phyloP scores from a whole-genome alignment of 306 rosid genomes.

The Trifolium fragiferum region DNA sequence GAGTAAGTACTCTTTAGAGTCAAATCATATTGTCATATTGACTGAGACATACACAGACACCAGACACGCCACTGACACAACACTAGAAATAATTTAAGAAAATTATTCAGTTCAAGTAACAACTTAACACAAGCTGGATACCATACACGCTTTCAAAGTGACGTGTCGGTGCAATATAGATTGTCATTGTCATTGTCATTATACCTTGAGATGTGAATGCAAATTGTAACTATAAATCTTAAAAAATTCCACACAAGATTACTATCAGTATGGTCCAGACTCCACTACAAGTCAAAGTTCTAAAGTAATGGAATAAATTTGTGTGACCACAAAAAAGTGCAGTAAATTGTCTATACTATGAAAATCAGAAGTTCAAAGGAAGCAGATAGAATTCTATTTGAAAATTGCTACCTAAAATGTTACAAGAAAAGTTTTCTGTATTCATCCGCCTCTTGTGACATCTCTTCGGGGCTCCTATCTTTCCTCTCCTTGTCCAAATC shows the following conservation, averaged over 20 bases:
- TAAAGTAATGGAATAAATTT: neutral
- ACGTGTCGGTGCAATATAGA: neutral
- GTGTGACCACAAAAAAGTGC: slow-evolving; percentile 15
- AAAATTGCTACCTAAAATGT: neutral
- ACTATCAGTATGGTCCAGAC: slow-evolving; percentile 19
- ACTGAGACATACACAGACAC: no score
- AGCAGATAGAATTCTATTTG: slow-evolving; percentile 30
- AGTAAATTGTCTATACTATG: slow-evolving; percentile 25
- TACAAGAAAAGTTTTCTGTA: slow-evolving; percentile 75
- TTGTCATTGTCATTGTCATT: neutral
- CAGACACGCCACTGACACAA: no score
- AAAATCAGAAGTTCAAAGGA: slow-evolving; percentile 21
- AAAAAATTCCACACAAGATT: neutral
- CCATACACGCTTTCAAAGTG: no score
- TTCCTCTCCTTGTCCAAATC: slow-evolving; percentile 84
- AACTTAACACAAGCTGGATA: no score
- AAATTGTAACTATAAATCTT: neutral
- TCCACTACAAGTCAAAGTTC: slow-evolving; percentile 25
- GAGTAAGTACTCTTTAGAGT: neutral
- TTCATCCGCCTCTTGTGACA: slow-evolving; percentile 80
- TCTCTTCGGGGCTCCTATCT: slow-evolving; percentile 78
- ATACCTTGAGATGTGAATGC: slow-evolving; percentile 10
- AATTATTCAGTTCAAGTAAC: no score
- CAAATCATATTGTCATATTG: neutral
- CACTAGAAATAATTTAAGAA: no score